These are phyloP conservation scores for Populus tomentosa DNA, from an alignment of 441 rosid species.

Conservation along the genomic window DNA sequence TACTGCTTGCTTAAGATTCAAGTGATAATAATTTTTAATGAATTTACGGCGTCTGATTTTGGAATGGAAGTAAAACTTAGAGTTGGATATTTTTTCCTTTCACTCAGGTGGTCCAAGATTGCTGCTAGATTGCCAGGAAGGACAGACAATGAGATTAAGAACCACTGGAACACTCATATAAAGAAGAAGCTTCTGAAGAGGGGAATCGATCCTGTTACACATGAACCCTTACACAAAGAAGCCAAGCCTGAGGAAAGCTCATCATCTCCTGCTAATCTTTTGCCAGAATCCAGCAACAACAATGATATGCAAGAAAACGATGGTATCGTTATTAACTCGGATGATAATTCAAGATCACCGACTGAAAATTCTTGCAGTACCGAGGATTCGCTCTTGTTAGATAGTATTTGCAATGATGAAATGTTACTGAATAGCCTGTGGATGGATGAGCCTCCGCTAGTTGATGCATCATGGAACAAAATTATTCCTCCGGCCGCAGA, in stretches of 20 bases:
- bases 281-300: constrained; percentile 9
- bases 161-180: constrained; percentile 92
- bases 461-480: constrained; percentile 35
- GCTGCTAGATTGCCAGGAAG: constrained; percentile 86
- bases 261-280: constrained; percentile 18
- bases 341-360: constrained; percentile 34
- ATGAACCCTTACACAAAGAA: constrained; percentile 57
- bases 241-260: constrained; percentile 11
- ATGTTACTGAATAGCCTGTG: constrained; percentile 52
- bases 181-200: constrained; percentile 84
- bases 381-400: constrained; percentile 32
- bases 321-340: constrained; percentile 21
- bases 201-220: constrained; percentile 34
- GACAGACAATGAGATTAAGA: constrained; percentile 88
- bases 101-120: constrained; percentile 80
- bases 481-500: constrained; percentile 7
- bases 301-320: constrained; percentile 20
- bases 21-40: neutral
- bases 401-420: constrained; percentile 42
- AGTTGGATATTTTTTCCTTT: neutral
- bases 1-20: neutral
- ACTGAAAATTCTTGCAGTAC: constrained; percentile 32
- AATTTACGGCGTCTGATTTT: neutral
- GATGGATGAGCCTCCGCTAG: constrained; percentile 49
- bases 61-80: neutral